These are phyloP conservation scores for Starmera caribaea DNA, from an alignment of 805 yeast species.

Conservation along the genomic window DNA sequence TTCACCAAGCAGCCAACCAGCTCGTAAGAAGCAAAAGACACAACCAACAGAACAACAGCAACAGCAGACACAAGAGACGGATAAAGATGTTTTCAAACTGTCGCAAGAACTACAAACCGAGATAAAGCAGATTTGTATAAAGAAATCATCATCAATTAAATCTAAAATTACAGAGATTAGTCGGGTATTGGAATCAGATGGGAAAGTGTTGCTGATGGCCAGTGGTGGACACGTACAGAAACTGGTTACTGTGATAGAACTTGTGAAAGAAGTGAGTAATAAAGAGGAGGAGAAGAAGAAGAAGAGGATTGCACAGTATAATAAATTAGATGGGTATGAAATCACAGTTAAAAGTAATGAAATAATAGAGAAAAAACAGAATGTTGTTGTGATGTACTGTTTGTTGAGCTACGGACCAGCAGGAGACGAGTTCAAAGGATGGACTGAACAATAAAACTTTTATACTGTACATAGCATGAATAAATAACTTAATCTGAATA, in stretches of 20 bases:
- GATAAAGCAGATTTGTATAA: too few relatives aligned
- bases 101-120: neutral
- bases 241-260: constrained; percentile 13
- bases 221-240: constrained; percentile 16
- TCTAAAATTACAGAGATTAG: constrained; percentile 8
- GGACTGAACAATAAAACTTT: constrained; percentile 10
- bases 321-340: constrained; percentile 14
- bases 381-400: constrained; percentile 13
- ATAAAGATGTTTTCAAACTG: neutral
- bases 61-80: neutral
- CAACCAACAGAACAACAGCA: neutral
- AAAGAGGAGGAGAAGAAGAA: neutral
- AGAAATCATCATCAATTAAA: constrained; percentile 3
- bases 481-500: too few relatives aligned
- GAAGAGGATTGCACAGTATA: constrained; percentile 10
- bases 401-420: constrained; percentile 2
- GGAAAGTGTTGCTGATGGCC: constrained; percentile 10
- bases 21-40: neutral
- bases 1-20: neutral
- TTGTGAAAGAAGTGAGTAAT: constrained; percentile 7
- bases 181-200: neutral
- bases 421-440: constrained; percentile 6
- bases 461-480: too few relatives aligned
- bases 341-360: constrained; percentile 8
- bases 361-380: constrained; percentile 11